Evolutionary conservation across 805 yeast genomes (phyloP), one percentile per base, ranked within the genome.

Genomic region (Kodamaea laetipori): DNA sequence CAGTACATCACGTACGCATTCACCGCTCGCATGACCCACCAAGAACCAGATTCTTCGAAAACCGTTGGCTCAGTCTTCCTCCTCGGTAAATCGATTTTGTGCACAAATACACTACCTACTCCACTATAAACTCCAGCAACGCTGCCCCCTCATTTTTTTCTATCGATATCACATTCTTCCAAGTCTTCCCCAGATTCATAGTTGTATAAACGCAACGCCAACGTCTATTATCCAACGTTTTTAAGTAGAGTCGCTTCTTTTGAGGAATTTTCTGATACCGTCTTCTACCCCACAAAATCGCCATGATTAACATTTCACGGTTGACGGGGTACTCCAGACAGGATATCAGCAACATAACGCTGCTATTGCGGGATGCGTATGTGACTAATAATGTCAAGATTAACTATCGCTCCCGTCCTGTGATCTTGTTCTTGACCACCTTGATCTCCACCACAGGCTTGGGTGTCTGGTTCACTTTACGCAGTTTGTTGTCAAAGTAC

Each of bases 341-440:
- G 35, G 73, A 69, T 48, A 39, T 68, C n/a, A 52, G 58, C 40
- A 67, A 65, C 37, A 46, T 69, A 6, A 42, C 67, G 26, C 54
- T 61, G 40, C 52, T 71, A 13, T 49, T 69, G 12, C 65, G 60
- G 40, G 75, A 71, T 46, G 64, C 67, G 1, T 66, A 64, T 50
- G 60, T 55, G 39, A 65, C 67, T 39, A 68, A 65, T 49, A 61
- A 58, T 43, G 70, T 67, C 41, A 54, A 59, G 37, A 57, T 71
- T 47, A 71, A 71, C 53, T 69, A 68, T 50, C 69, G 58, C 48
- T 64, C 71, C 39, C 56, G 73, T 35, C 76, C 76, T 1, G 76
- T 71, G 35, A 53, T 69, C 4, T 58, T 71, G 23, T 71, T 71
- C 48, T 57, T 70, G 44, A 59, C 70, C 5, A 71, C 76, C 8